Base-by-base conservation (phyloP, 139 green algal species). In the Haematococcus lacustris region DNA sequence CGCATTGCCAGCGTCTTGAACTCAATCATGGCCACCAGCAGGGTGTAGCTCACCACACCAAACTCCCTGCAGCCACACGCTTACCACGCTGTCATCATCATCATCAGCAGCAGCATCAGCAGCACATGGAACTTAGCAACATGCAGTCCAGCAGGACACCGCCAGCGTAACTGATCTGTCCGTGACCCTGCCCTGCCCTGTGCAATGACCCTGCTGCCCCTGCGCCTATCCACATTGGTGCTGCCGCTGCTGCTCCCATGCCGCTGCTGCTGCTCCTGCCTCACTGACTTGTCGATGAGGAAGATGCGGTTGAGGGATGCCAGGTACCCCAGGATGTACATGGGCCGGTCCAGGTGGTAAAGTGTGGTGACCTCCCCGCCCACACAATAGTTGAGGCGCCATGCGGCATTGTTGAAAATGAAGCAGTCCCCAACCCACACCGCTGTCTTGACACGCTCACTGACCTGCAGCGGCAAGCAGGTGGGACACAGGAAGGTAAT, bases 241-340 rank as follows among this genome's bases (percentile, higher is more conserved):
- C n/a, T 53, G 43, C 43, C 43, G 9, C 17, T 9, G 43, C 43
- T 53, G 9, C 43, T 17, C 17, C 9, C 43, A 53, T 53, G 43
- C 43, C 43, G 43, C 43, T 17, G n/a, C n/a, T n/a, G n/a, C n/a
- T n/a, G n/a, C n/a, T n/a, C n/a, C n/a, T n/a, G n/a, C n/a, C n/a
- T n/a, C 13, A 71, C 79, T 63, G 40, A 82, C 78, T 89, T 92
- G 89, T 99, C 95, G 66, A 99, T 94, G 32, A 98, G 86, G 84
- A 96, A 98, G 1, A 97, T 79, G 7, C 91, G 76, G 73, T 85
- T 91, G 81, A 97, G 90, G 28, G 83, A 74, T 1, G 94, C 93
- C 53, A 99, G 82, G 83, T 98, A 99, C 33, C 95, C 95, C 61
- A 99, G 85, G 40, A 99, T 83, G 85, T 97, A 98, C 88, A 98